Percentiles rank a stretch among this genome's conserved stretches.
Conservation (phyloP, 2,329 filamentous ascomycete genomes). For the Byssothecium circinans region DNA sequence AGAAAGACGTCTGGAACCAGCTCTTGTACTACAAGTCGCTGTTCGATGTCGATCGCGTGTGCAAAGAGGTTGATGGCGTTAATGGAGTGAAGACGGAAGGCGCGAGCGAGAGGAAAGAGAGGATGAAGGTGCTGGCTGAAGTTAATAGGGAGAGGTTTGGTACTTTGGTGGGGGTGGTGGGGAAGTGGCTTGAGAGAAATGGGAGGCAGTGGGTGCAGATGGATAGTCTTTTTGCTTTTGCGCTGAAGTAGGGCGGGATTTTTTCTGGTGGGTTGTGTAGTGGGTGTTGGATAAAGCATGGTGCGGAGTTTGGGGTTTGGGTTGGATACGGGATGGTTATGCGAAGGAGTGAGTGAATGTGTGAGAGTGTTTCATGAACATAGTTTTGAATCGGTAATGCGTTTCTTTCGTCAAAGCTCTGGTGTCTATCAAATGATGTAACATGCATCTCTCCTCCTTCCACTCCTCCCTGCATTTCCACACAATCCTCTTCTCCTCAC, state of each 20-base stretch:
- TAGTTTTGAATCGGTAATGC: not conserved
- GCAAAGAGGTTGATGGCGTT: constrained; percentile 47
- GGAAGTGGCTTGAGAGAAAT: constrained; percentile 84
- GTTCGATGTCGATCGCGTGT: constrained; percentile 87
- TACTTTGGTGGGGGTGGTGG: constrained; percentile 75
- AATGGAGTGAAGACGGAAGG: constrained; percentile 59
- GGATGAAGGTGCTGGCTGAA: constrained; percentile 68
- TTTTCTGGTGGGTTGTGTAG: too few relatives aligned
- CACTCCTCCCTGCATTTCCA: too few relatives aligned
- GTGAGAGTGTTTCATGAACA: not conserved
- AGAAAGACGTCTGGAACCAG: constrained; percentile 94
- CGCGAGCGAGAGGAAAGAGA: constrained; percentile 56
- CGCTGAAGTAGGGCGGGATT: constrained; percentile 32
- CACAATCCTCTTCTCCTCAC: too few relatives aligned
- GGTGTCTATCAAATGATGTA: too few relatives aligned
- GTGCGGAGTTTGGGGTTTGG: too few relatives aligned
- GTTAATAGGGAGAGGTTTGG: constrained; percentile 80
- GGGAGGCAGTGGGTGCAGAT: constrained; percentile 92
- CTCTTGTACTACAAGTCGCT: constrained; percentile 81
- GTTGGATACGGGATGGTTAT: too few relatives aligned
- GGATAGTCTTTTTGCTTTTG: constrained; percentile 78
- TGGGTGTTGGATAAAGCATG: too few relatives aligned
- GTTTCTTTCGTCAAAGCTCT: not conserved
- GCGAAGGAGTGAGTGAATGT: too few relatives aligned
- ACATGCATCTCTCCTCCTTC: too few relatives aligned